A percentile compares a stretch with the other conserved stretches of the same genome.
Conservation (phyloP, 768 basidiomycete genomes). For the Auriscalpium orientale region DNA sequence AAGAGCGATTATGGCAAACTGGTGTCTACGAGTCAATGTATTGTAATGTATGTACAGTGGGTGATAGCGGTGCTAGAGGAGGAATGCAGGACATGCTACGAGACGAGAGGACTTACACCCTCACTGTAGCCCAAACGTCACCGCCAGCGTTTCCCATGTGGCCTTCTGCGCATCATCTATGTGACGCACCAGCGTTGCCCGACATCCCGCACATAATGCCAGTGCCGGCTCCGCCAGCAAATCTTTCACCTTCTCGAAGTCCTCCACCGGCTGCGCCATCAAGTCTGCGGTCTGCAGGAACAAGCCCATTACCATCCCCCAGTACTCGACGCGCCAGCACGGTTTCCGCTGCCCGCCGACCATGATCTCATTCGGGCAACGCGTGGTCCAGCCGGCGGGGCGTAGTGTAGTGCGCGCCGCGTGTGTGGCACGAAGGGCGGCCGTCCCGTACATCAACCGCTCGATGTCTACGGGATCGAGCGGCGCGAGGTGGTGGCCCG, state of each 20-base stretch:
- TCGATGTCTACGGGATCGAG: conserved; percentile 18
- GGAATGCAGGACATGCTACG: not conserved
- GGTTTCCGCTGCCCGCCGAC: not conserved
- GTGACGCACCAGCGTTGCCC: not conserved
- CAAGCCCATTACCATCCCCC: not conserved
- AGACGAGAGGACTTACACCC: not conserved
- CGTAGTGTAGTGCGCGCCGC: not conserved
- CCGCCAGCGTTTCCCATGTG: conserved; percentile 6
- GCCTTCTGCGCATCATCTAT: conserved; percentile 1
- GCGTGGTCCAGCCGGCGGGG: not conserved
- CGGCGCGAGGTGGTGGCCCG: conserved; percentile 16
- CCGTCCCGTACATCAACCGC: conserved; percentile 17
- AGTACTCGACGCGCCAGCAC: not conserved
- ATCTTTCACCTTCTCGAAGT: not conserved
- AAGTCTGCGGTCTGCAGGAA: not conserved
- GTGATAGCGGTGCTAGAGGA: not conserved
- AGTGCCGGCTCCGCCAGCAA: not conserved
- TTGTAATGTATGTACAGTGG: no score
- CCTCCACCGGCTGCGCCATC: not conserved
- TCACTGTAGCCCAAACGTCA: not conserved
- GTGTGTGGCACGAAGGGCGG: conserved; percentile 14
- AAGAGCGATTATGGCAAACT: not conserved
- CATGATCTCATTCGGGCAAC: not conserved
- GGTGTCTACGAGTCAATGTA: no score
- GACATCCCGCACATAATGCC: conserved; percentile 7